phyloP scores from a whole-genome alignment of 1,139 yeast genomes.

The Kodamaea derodonti region DNA sequence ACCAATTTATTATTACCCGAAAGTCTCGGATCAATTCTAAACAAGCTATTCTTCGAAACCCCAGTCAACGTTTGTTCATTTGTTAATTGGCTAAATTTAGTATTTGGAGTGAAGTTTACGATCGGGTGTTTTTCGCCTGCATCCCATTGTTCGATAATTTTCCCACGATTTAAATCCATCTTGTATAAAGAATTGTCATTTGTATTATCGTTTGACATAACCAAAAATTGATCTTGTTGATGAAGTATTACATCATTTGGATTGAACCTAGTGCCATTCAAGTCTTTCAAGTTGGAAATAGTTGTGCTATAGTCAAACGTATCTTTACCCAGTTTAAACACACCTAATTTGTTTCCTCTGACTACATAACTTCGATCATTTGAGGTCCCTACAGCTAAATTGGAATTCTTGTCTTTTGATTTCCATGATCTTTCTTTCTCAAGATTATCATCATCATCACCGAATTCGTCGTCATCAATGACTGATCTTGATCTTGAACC shows the following conservation, averaged over 20 bases:
- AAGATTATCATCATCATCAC: constrained; percentile 15
- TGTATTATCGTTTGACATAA: constrained; percentile 48
- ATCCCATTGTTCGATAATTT: constrained; percentile 81
- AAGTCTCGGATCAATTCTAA: constrained; percentile 76
- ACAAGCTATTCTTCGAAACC: constrained; percentile 58
- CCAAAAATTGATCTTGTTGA: constrained; percentile 63
- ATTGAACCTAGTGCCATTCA: constrained; percentile 49
- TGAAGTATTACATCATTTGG: constrained; percentile 75
- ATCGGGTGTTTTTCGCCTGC: constrained; percentile 42
- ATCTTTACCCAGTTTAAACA: constrained; percentile 57
- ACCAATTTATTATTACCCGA: constrained; percentile 48
- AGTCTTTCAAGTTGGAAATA: constrained; percentile 54
- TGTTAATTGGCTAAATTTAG: constrained; percentile 70
- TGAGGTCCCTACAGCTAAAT: constrained; percentile 65
- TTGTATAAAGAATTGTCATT: constrained; percentile 47
- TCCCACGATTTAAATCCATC: constrained; percentile 77
- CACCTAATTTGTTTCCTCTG: constrained; percentile 77
- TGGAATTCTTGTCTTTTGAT: constrained; percentile 46
- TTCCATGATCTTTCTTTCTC: constrained; percentile 7
- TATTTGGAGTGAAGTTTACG: constrained; percentile 60
- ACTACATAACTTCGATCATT: constrained; percentile 75
- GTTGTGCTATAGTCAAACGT: constrained; percentile 64
- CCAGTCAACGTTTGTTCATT: constrained; percentile 74
- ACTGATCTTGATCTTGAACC: neutral
- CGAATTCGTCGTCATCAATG: constrained; percentile 19